These are phyloP conservation scores for Aspergillus eucalypticola DNA, from an alignment of 2,329 filamentous ascomycete genomes.

Conservation along the genomic window DNA sequence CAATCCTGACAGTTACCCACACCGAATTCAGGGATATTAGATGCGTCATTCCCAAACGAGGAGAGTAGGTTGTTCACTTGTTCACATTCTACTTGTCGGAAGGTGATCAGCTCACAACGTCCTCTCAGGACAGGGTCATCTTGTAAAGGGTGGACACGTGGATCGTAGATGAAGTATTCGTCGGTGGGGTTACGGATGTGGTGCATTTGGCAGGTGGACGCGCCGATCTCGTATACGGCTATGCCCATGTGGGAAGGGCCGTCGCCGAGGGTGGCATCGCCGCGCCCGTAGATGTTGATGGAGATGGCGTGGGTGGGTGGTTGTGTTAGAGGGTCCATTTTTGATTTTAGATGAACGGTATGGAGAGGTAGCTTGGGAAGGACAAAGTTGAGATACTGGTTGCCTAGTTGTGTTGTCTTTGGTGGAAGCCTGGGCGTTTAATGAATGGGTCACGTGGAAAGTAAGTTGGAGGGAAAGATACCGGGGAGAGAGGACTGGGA, in stretches of 20 bases:
- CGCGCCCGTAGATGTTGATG: slow-evolving; percentile 26
- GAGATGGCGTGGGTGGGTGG: slow-evolving; percentile 8
- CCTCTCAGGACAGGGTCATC: slow-evolving; percentile 20
- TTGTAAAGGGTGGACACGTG: slow-evolving; percentile 21
- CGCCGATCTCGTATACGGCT: slow-evolving; percentile 19
- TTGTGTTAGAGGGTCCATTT: not conserved
- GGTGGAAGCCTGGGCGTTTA: not conserved
- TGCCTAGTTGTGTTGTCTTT: not conserved
- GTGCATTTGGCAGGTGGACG: slow-evolving; percentile 24
- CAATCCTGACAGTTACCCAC: slow-evolving; percentile 21
- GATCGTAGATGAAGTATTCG: slow-evolving; percentile 23
- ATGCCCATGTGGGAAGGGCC: slow-evolving; percentile 24
- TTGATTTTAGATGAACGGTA: not conserved
- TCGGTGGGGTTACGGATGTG: slow-evolving; percentile 25
- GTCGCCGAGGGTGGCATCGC: slow-evolving; percentile 22
- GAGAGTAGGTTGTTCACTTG: slow-evolving; percentile 5
- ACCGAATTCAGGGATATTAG: slow-evolving; percentile 22
- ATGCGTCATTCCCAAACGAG: slow-evolving; percentile 14
- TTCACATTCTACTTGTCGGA: slow-evolving; percentile 11
- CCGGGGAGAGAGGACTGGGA: no score
- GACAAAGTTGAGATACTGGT: not conserved
- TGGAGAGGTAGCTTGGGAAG: not conserved
- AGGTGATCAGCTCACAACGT: slow-evolving; percentile 20
- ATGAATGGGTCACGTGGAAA: not conserved
- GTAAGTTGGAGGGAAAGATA: not conserved